A percentile compares a stretch with the other conserved stretches of the same genome.
phyloP scores from a whole-genome alignment of 768 basidiomycete genomes.

The Coprinopsis sp. region DNA sequence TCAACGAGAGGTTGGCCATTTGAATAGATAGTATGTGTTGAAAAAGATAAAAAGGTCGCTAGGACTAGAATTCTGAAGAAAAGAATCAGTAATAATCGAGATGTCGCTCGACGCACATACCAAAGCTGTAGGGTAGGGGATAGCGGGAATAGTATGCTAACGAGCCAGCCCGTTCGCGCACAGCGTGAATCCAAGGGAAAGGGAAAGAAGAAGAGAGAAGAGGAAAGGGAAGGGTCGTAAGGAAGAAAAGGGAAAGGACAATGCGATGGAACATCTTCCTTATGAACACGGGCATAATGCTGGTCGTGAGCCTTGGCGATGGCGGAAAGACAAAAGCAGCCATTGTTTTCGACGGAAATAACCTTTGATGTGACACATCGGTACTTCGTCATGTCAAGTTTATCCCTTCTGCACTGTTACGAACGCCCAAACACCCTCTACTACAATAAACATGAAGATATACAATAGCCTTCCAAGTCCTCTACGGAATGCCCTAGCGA shows the following conservation, averaged over 20 bases:
- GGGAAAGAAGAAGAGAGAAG: background rate
- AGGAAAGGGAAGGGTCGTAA: background rate
- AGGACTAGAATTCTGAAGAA: too few species aligned
- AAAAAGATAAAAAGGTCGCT: constrained; percentile 1
- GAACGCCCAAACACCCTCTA: too few species aligned
- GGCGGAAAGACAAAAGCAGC: too few species aligned
- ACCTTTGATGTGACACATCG: too few species aligned
- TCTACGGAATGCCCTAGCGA: too few species aligned
- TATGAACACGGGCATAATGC: background rate
- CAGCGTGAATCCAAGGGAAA: constrained; percentile 3
- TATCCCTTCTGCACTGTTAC: too few species aligned
- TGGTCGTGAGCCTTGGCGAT: background rate
- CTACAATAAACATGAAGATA: too few species aligned
- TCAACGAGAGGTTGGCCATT: constrained; percentile 1
- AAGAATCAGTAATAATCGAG: too few species aligned
- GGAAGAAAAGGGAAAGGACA: background rate
- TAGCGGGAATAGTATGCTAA: background rate
- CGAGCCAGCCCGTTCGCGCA: constrained; percentile 8
- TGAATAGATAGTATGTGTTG: constrained; percentile 1
- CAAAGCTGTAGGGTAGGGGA: background rate
- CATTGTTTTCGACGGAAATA: too few species aligned
- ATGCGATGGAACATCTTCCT: background rate
- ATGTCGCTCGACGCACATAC: too few species aligned
- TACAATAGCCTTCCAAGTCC: too few species aligned
- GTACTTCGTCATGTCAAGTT: too few species aligned